Evolutionary conservation across 1,139 yeast genomes (phyloP), one percentile per base, ranked within the genome.

Genomic region (Saccharomyces hybrid): DNA sequence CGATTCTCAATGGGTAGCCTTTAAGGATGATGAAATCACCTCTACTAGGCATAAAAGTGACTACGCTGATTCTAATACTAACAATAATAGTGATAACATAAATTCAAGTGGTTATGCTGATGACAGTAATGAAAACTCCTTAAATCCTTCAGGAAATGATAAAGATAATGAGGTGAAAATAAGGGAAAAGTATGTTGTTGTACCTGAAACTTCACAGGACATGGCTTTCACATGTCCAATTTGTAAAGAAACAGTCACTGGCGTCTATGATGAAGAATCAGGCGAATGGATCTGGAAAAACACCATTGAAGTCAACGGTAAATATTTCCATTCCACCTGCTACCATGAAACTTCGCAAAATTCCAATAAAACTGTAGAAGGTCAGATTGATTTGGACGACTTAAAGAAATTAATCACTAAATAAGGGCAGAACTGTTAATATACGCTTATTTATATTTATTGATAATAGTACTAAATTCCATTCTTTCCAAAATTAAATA

Each of bases 261-360:
- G 95, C 5, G 82, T 83, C 6, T 93, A 89, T 77, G 88, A 88
- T 67, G 97, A 90, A 66, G 91, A 87, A 53, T 75, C 83, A 3
- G 98, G 97, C 48, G 97, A 91, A 68, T 95, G 99, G 99, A 83
- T 91, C 46, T 93, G 97, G 97, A 80, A 77, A 62, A 84, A 87
- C 67, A 89, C 97, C 48, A 78, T 88, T 29, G 77, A 78, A 57
- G 81, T 78, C 7, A 80, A 84, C n/a, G 86, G 84, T 7, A 84
- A 82, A 60, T 81, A 87, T 49, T 87, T 86, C 67, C 99, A 95
- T 73, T 86, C 87, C 46, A 76, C 83, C 1, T 95, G 99, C 69
- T 86, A 78, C 67, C 77, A 82, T 48, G 97, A 91, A 66, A 82
- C 96, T 13, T 79, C 75, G 5, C 78, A 75, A 27, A 64, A 73